A percentile compares a stretch with the other conserved stretches of the same genome.
These are phyloP conservation scores for Akanthomyces uredinophilus DNA, from an alignment of 2,329 filamentous ascomycete species.

Conservation along the genomic window DNA sequence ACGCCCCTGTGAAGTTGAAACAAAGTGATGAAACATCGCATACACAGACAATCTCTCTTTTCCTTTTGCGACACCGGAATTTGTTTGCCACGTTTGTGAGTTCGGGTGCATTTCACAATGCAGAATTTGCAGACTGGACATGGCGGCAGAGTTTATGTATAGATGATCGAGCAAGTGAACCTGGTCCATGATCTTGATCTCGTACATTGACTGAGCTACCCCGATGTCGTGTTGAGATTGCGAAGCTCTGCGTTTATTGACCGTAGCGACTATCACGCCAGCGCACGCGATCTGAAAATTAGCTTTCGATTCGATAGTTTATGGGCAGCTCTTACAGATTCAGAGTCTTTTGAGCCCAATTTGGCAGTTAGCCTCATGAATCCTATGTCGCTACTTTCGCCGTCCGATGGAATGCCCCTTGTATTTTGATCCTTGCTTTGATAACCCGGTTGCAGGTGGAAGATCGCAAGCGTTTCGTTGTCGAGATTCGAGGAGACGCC, in stretches of 20 bases:
- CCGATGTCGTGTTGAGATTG: slow-evolving; percentile 58
- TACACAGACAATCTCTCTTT: slow-evolving; percentile 84
- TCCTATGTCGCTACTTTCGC: neutral
- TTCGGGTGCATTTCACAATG: slow-evolving; percentile 79
- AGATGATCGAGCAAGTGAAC: slow-evolving; percentile 63
- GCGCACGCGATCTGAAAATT: slow-evolving; percentile 66
- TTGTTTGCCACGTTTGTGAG: slow-evolving; percentile 64
- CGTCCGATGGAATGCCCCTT: too few species aligned
- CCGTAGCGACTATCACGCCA: slow-evolving; percentile 76
- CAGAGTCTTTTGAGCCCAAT: neutral
- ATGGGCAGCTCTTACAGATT: neutral
- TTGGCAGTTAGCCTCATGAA: neutral
- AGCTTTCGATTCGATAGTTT: neutral
- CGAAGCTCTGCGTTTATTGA: slow-evolving; percentile 57
- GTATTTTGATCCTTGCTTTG: neutral
- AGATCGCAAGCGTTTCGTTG: neutral
- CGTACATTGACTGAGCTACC: slow-evolving; percentile 45
- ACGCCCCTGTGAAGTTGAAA: slow-evolving; percentile 75
- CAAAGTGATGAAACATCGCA: slow-evolving; percentile 71
- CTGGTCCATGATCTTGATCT: slow-evolving; percentile 63
- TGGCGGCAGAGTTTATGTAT: slow-evolving; percentile 76
- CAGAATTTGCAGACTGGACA: slow-evolving; percentile 79
- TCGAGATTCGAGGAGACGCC: neutral
- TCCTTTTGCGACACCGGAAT: slow-evolving; percentile 20
- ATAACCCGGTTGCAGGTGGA: neutral